Evolutionary conservation across 2,329 filamentous ascomycete genomes (phyloP).

Genomic region (Ascochyta fabae): DNA sequence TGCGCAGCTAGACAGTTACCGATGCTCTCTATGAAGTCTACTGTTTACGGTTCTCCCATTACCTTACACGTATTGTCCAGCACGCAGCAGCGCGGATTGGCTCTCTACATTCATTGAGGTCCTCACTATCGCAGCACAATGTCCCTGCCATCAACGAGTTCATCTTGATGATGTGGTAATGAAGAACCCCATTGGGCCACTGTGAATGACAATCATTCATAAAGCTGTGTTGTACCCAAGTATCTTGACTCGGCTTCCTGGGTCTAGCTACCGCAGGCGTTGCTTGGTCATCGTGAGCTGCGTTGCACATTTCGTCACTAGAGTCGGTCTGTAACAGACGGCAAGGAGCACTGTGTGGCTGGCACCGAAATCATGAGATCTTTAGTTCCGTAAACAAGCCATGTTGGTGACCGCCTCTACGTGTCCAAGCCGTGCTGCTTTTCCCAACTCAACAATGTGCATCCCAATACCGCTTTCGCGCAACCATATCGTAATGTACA

Average conservation of each 20-base stretch:
- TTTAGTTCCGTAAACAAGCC: constrained; percentile 10
- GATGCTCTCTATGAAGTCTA: background rate
- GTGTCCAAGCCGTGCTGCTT: constrained; percentile 8
- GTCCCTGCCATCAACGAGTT: too few relatives aligned
- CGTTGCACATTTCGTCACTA: background rate
- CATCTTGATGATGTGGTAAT: too few relatives aligned
- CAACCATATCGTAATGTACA: constrained; percentile 16
- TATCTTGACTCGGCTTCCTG: too few relatives aligned
- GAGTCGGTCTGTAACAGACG: background rate
- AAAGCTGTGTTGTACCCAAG: too few relatives aligned
- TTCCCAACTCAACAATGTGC: background rate
- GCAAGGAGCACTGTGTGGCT: constrained; percentile 10
- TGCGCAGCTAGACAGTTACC: background rate
- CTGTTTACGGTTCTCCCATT: background rate
- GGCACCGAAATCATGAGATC: constrained; percentile 9
- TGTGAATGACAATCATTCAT: too few relatives aligned
- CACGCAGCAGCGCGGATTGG: too few relatives aligned
- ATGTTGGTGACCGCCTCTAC: background rate
- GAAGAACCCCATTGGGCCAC: too few relatives aligned
- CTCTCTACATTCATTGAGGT: too few relatives aligned
- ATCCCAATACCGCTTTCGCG: background rate
- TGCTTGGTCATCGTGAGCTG: background rate
- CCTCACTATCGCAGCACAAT: too few relatives aligned
- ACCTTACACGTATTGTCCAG: too few relatives aligned
- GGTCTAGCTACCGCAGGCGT: too few relatives aligned